phyloP scores from a whole-genome alignment of 805 yeast genomes.

The Priceomyces carsonii region DNA sequence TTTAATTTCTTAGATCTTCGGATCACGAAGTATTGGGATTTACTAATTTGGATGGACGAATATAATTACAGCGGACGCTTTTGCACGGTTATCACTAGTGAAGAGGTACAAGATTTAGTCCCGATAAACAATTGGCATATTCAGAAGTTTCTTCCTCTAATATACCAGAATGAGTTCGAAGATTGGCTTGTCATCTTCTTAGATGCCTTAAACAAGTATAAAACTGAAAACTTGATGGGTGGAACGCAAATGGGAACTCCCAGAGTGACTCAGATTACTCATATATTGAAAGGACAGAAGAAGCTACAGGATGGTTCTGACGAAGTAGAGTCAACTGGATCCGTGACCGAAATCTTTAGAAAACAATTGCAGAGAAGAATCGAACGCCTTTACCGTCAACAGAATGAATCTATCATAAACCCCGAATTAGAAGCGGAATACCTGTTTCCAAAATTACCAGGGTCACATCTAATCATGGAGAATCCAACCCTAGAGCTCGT shows the following conservation, averaged over 20 bases:
- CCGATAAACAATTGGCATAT: conserved; percentile 79
- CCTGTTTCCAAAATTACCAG: conserved; percentile 74
- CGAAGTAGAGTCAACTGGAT: conserved; percentile 36
- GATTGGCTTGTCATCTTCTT: conserved; percentile 82
- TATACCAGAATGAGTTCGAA: conserved; percentile 79
- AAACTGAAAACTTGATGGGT: conserved; percentile 42
- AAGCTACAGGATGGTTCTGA: conserved; percentile 37
- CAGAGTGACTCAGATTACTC: conserved; percentile 68
- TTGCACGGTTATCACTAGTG: conserved; percentile 46
- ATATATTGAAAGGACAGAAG: conserved; percentile 46
- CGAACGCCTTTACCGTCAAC: conserved; percentile 63
- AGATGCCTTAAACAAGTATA: conserved; percentile 63
- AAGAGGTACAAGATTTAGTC: conserved; percentile 43
- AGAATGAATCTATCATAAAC: conserved; percentile 70
- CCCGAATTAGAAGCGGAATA: conserved; percentile 65
- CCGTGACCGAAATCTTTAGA: conserved; percentile 53
- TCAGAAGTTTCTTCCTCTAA: conserved; percentile 66
- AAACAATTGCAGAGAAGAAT: conserved; percentile 67
- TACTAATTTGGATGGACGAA: conserved; percentile 93
- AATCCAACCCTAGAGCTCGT: conserved; percentile 82
- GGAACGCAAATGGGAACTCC: conserved; percentile 48
- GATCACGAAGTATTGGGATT: conserved; percentile 84
- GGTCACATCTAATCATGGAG: conserved; percentile 56
- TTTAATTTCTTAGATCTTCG: conserved; percentile 79
- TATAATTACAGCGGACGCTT: conserved; percentile 79